phyloP scores from a whole-genome alignment of 2,329 filamentous ascomycete species.

The Penicillium digitatum region DNA sequence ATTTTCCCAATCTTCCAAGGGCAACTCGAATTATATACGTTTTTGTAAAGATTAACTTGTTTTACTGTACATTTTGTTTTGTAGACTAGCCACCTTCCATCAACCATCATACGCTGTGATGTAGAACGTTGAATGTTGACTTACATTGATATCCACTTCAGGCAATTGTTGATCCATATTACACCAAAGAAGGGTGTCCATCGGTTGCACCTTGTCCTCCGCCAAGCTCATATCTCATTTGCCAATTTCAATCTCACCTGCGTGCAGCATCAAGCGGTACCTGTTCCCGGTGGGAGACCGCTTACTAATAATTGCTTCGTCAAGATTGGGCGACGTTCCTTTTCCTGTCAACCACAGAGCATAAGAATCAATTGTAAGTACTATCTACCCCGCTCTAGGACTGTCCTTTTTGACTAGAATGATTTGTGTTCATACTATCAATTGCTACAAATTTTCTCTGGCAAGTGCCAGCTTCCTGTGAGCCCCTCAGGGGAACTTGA shows the following conservation, averaged over 20 bases:
- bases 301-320: conserved; percentile 1
- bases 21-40: neutral
- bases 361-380: conserved; percentile 6
- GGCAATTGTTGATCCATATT: neutral
- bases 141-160: neutral
- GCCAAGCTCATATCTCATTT: neutral
- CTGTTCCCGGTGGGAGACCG: conserved; percentile 1
- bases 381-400: neutral
- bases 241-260: neutral
- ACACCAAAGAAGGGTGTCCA: neutral
- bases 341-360: neutral
- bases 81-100: no score
- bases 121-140: no score
- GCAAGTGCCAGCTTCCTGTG: neutral
- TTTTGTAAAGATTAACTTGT: neutral
- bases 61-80: no score
- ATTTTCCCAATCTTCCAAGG: neutral
- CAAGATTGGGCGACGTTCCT: neutral
- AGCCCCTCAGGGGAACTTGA: conserved; percentile 1
- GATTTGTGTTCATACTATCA: neutral
- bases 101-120: neutral
- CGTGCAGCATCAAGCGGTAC: neutral
- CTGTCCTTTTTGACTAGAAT: neutral
- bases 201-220: neutral
- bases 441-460: neutral